A percentile compares a stretch with the other conserved stretches of the same genome.
phyloP scores from a whole-genome alignment of 2,329 filamentous ascomycete genomes.

The Pseudogymnoascus sp. region DNA sequence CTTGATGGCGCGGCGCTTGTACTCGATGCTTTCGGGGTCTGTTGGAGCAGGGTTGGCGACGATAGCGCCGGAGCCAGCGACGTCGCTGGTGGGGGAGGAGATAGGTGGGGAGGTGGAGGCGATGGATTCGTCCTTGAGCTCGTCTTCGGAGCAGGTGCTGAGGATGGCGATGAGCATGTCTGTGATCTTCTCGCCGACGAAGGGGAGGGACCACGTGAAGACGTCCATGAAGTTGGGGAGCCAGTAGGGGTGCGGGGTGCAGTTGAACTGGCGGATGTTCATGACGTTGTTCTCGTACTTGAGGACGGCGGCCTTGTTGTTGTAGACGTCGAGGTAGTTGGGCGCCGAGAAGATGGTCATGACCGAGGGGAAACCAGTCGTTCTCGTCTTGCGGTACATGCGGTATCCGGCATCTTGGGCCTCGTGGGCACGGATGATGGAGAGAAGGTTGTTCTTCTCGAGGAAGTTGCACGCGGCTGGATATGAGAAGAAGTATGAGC shows the following conservation, averaged over 20 bases:
- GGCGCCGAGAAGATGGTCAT: constrained; percentile 99
- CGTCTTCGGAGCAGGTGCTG: constrained; percentile 98
- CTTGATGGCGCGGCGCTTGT: constrained; percentile 94
- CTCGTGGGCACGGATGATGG: constrained; percentile 94
- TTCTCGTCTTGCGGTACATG: constrained; percentile 98
- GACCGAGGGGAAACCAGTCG: constrained; percentile 95
- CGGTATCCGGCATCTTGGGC: constrained; percentile 97
- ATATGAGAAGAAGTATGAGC: constrained; percentile 99
- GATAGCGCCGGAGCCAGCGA: not conserved
- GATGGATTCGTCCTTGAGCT: constrained; percentile 77
- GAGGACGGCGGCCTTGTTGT: constrained; percentile 97
- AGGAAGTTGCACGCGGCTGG: constrained; percentile 94
- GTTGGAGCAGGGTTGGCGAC: not conserved
- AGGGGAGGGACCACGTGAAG: constrained; percentile 98
- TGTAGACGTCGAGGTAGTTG: constrained; percentile 98
- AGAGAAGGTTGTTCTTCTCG: constrained; percentile 97
- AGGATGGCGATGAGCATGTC: constrained; percentile 99
- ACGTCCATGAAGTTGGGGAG: constrained; percentile 99
- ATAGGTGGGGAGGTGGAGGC: constrained; percentile 70
- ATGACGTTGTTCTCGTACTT: constrained; percentile 99
- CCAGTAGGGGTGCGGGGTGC: constrained; percentile 98
- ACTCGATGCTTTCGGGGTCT: constrained; percentile 84
- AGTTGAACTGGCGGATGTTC: constrained; percentile 99
- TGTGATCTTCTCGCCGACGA: constrained; percentile 98
- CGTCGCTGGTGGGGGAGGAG: constrained; percentile 35